Evolutionary conservation across 1,284 basidiomycete genomes (phyloP), one percentile per base, ranked within the genome.

Genomic region (Apiotrichum montevideense): DNA sequence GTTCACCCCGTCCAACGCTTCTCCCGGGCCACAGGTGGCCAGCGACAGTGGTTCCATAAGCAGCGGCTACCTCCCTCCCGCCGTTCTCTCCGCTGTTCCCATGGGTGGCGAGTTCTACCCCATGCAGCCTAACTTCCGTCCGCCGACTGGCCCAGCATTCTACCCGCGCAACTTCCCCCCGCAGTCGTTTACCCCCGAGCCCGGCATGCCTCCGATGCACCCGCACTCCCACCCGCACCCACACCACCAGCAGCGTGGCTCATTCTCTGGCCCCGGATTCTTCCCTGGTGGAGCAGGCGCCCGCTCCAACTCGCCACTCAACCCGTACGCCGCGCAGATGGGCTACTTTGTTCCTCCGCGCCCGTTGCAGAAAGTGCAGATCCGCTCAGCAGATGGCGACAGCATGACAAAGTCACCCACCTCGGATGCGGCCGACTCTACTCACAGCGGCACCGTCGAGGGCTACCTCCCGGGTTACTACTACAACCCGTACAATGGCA

Each of bases 41-140:
- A 66, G 64, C 48, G 67, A 73, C 53, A 69, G 65, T 54, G 69
- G 69, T 11, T 68, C 67, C 9, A 65, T 67, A 29, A 58, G 60
- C 60, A 57, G 57, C 45, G 56, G 57, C 4, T 62, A 56, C 46
- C 35, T 62, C 15, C 56, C 48, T 32, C 47, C 52, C 47, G 21
- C 21, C 21, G 21, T 21, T 21, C 47, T 55, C 35, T 40, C 48
- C 3, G 34, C 46, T n/a, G 9, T 45, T 15, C 47, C 44, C 37
- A 45, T 56, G 37, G 45, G 83, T 49, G 88, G 87, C 40, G 82
- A 87, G 76, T 80, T 87, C 32, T 90, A 85, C 71, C 87, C 89
- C 70, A 70, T 89, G 55, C 83, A 86, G 9, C 15, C 54, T 46
- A 44, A 39, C 34, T 40, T 79, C 82, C 52, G 48, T 29, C 52